Conservation (phyloP, 192 early-diverging fungal species). For the Chytriomyces confervae region DNA sequence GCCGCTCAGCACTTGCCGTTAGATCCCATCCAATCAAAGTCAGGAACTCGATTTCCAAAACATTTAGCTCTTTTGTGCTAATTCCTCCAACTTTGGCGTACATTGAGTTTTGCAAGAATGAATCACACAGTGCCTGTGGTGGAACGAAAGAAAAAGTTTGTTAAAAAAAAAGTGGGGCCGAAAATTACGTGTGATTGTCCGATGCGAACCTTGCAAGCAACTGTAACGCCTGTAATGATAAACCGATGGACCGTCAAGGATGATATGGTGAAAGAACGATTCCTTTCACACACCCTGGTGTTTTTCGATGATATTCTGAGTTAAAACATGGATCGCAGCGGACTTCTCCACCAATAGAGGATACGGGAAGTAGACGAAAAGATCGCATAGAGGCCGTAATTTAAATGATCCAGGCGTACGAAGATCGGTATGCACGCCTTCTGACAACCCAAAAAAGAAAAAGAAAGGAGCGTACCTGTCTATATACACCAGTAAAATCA, state of each 20-base stretch:
- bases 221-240: slow-evolving; percentile 40
- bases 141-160: neutral
- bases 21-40: slow-evolving; percentile 91
- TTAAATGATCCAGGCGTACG: no score
- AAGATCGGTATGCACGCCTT: no score
- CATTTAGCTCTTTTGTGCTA: slow-evolving; percentile 89
- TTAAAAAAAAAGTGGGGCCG: neutral
- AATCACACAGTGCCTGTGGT: slow-evolving; percentile 41
- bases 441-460: neutral
- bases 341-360: neutral
- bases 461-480: slow-evolving; percentile 59
- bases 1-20: slow-evolving; percentile 71
- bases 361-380: neutral
- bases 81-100: slow-evolving; percentile 97
- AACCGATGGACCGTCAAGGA: slow-evolving; percentile 85
- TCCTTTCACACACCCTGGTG: slow-evolving; percentile 63
- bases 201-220: slow-evolving; percentile 33
- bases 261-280: slow-evolving; percentile 85
- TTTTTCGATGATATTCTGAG: neutral
- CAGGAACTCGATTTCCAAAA: slow-evolving; percentile 83
- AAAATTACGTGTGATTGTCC: neutral
- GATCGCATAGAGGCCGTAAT: neutral
- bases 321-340: neutral
- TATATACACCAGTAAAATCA: slow-evolving; percentile 92
- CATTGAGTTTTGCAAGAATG: slow-evolving; percentile 72